These are phyloP conservation scores for Zasmidium citrigriseum DNA, from an alignment of 2,329 filamentous ascomycete genomes.

Conservation along the genomic window DNA sequence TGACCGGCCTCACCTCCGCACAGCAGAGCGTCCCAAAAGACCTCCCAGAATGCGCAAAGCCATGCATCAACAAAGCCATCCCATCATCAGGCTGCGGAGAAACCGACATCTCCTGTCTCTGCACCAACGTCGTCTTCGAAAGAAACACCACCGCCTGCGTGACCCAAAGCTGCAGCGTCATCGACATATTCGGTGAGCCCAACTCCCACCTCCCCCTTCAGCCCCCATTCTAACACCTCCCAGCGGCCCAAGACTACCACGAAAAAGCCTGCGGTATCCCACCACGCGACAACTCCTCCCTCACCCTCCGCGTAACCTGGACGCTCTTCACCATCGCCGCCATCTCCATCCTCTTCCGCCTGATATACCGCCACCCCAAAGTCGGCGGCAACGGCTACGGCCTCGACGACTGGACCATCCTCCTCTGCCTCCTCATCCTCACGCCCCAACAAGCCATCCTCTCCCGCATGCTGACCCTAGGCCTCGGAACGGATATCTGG, in stretches of 20 bases:
- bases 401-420: constrained; percentile 14
- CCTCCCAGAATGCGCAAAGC: background rate
- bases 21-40: background rate
- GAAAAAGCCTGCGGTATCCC: background rate
- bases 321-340: constrained; percentile 18
- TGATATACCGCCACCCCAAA: constrained; percentile 14
- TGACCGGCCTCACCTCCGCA: background rate
- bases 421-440: constrained; percentile 14
- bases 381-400: constrained; percentile 18
- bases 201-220: background rate
- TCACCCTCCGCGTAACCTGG: constrained; percentile 13
- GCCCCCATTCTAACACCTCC: background rate
- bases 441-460: constrained; percentile 13
- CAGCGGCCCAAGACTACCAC: background rate
- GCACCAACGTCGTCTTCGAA: constrained; percentile 8
- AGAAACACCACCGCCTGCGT: constrained; percentile 10
- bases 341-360: constrained; percentile 10
- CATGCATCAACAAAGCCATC: constrained; percentile 12
- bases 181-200: background rate
- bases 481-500: constrained; percentile 23
- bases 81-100: constrained; percentile 11
- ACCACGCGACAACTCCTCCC: constrained; percentile 9
- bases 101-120: constrained; percentile 15
- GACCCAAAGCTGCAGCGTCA: background rate
- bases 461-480: constrained; percentile 12